Base-by-base conservation (phyloP, 2,329 filamentous ascomycete species). In the Aurifilum marmelostoma region DNA sequence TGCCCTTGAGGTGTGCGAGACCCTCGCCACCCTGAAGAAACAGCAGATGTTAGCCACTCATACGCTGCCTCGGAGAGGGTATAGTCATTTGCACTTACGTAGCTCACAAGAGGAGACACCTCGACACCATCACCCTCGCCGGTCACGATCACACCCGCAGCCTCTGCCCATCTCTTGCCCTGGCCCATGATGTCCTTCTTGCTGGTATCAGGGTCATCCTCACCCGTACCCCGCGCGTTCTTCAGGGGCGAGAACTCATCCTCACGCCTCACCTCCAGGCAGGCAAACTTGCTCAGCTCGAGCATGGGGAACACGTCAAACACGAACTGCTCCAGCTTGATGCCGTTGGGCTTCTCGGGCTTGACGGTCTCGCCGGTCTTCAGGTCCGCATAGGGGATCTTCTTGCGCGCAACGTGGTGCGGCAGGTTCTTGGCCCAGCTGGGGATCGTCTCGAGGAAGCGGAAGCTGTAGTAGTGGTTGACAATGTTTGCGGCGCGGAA, bases 401-500 rank as follows among this genome's bases (percentile, higher is more conserved):
- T 99, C 91, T 99, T 99, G 80, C 92, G 90, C 59, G 96, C 96
- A 72, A 99, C 90, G 84, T 99, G 96, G 80, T 98, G 96, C 21
- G 95, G 95, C 65, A 99, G 88, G 80, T 91, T 89, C 82, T 94
- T 87, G 24, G 88, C 89, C 92, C 93, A 97, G 75, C 89, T 83
- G 69, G 96, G 94, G 75, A 97, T 97, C 72, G 89, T 91, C 80
- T 97, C 92, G 63, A 99, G 87, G 87, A 97, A 98, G 74, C 87
- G 84, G 85, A 94, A 95, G 61, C 93, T 97, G 85, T 99, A 99
- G 88, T 98, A 99, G 87, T 99, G 96, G 86, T 99, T 99, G 83
- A 99, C 96, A 75, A 99, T 99, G 85, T 99, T 99, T 77, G 95
- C 96, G 69, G 96, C 95, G 72, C 96, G 92, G 89, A 97, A 98